Evolutionary conservation across 192 early-diverging fungal species (phyloP).

Genomic region (Polychytrium aggregatum): DNA sequence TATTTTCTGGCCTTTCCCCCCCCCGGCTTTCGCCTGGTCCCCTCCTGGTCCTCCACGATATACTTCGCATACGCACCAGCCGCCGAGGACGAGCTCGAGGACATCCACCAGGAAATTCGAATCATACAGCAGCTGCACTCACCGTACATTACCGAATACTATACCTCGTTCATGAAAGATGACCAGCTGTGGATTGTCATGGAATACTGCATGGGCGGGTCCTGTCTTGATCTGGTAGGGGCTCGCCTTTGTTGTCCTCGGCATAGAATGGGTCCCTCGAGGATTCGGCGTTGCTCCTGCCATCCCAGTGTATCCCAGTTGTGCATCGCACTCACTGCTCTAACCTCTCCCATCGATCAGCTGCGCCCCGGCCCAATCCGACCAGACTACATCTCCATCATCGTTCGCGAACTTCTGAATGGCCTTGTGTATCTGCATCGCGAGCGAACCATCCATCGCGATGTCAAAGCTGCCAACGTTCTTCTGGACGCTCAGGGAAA

Average conservation of each 20-base stretch:
- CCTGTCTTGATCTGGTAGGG: conserved; percentile 82
- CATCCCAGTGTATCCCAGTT: neutral
- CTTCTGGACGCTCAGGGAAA: conserved; percentile 60
- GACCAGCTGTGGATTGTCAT: conserved; percentile 96
- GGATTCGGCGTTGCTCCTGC: neutral
- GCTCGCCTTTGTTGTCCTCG: too few relatives aligned
- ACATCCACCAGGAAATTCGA: conserved; percentile 95
- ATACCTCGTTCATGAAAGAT: conserved; percentile 81
- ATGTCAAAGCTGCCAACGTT: conserved; percentile 95
- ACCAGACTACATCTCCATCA: conserved; percentile 86
- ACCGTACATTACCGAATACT: conserved; percentile 78
- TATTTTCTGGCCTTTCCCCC: neutral
- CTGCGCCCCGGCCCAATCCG: too few relatives aligned
- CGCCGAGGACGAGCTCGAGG: conserved; percentile 96
- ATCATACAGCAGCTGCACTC: conserved; percentile 91
- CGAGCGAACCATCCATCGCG: conserved; percentile 69
- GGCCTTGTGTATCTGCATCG: conserved; percentile 90
- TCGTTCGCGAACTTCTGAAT: conserved; percentile 74
- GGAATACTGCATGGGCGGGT: conserved; percentile 94
- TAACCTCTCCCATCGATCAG: neutral
- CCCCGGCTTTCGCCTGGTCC: neutral
- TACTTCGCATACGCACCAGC: conserved; percentile 23
- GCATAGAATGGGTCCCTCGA: too few relatives aligned
- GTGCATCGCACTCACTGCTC: neutral
- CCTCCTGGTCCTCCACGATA: neutral